Evolutionary conservation across 2,329 filamentous ascomycete genomes (phyloP).

Genomic region (Pseudogymnoascus sp.): DNA sequence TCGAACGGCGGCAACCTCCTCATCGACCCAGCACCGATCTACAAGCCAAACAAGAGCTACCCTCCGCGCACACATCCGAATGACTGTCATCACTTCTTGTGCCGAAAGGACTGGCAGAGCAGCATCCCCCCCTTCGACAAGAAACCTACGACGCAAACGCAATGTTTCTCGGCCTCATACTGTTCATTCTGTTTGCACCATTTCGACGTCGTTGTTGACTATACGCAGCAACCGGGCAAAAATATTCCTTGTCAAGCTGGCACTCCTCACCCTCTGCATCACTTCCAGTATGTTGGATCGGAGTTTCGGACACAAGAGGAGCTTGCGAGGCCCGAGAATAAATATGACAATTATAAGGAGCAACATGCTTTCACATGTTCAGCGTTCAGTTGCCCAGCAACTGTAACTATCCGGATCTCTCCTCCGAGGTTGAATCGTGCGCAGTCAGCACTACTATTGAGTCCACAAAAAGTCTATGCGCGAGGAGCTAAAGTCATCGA

Average conservation of each 20-base stretch:
- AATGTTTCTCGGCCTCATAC: conserved; percentile 49
- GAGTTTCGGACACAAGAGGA: conserved; percentile 28
- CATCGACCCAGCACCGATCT: conserved; percentile 47
- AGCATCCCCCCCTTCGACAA: conserved; percentile 33
- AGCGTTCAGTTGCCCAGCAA: conserved; percentile 43
- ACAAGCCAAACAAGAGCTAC: conserved; percentile 24
- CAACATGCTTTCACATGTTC: conserved; percentile 50
- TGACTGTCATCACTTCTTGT: conserved; percentile 52
- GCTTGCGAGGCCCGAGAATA: conserved; percentile 20
- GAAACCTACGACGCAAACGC: conserved; percentile 29
- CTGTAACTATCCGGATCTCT: conserved; percentile 42
- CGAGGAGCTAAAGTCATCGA: conserved; percentile 45
- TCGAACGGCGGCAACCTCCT: conserved; percentile 41
- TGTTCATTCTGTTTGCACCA: conserved; percentile 56
- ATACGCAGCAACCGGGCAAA: conserved; percentile 32
- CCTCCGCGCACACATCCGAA: conserved; percentile 25
- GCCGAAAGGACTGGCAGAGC: conserved; percentile 47
- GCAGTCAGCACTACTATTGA: conserved; percentile 43
- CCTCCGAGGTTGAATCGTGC: conserved; percentile 42
- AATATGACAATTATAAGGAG: conserved; percentile 28
- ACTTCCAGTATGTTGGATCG: conserved; percentile 39
- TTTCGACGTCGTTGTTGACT: conserved; percentile 48
- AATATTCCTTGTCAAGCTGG: conserved; percentile 29
- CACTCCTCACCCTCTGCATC: conserved; percentile 48
- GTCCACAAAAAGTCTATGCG: conserved; percentile 40